Evolutionary conservation across 108 stramenopile species (phyloP).

Genomic region (Cyclotella choctawhatcheeana): DNA sequence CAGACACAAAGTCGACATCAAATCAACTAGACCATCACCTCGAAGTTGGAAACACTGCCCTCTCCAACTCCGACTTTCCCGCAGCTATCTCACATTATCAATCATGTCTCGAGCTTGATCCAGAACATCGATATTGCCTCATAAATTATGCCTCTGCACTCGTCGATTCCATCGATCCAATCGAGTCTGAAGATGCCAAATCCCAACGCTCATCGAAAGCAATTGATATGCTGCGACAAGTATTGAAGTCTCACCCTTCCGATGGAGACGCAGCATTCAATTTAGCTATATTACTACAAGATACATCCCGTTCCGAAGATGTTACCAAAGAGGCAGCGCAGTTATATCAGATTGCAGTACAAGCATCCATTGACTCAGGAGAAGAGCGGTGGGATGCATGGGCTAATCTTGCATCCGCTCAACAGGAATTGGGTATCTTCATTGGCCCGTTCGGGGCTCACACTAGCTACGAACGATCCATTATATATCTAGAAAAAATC

Average conservation of each 20-base stretch:
- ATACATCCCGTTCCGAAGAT: conserved; percentile 31
- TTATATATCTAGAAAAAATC: conserved; percentile 35
- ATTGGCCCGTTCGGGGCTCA: conserved; percentile 32
- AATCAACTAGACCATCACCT: conserved; percentile 22
- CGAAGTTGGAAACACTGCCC: conserved; percentile 40
- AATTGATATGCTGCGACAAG: conserved; percentile 19
- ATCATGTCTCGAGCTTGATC: conserved; percentile 37
- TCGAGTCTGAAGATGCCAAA: not conserved
- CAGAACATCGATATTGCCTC: conserved; percentile 38
- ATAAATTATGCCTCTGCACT: conserved; percentile 47
- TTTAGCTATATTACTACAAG: conserved; percentile 52
- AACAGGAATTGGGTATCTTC: conserved; percentile 40
- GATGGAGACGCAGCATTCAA: conserved; percentile 59
- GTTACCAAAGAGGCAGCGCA: conserved; percentile 41
- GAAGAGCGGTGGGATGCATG: conserved; percentile 55
- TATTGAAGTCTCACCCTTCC: conserved; percentile 25
- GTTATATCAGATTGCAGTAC: conserved; percentile 35
- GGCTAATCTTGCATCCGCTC: conserved; percentile 53
- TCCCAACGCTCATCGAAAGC: conserved; percentile 22
- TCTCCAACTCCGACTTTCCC: conserved; percentile 23
- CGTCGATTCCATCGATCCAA: conserved; percentile 32
- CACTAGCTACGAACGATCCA: conserved; percentile 39
- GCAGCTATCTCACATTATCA: conserved; percentile 34
- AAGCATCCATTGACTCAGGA: conserved; percentile 13
- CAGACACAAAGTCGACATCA: not conserved